phyloP scores from a whole-genome alignment of 495 filamentous ascomycete species.

The Rhizodiscina lignyota region DNA sequence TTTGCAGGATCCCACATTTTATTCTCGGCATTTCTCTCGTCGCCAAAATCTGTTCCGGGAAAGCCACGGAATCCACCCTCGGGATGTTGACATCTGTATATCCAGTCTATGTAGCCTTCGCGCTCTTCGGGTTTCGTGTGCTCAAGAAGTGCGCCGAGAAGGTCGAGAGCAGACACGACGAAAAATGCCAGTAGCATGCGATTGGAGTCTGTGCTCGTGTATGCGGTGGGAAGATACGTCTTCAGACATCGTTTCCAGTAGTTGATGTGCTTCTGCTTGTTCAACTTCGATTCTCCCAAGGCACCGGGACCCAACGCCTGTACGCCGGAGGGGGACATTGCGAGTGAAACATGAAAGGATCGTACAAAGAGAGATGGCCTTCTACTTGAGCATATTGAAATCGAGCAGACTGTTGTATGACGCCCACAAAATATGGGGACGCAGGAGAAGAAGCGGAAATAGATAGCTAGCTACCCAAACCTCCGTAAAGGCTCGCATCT shows the following conservation, averaged over 20 bases:
- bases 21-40: conserved; percentile 26
- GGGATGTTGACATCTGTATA: conserved; percentile 59
- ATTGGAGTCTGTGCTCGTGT: conserved; percentile 74
- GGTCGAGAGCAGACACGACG: conserved; percentile 65
- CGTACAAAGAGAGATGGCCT: too few relatives aligned
- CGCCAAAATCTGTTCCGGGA: conserved; percentile 44
- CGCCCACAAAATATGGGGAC: too few relatives aligned
- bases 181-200: conserved; percentile 84
- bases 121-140: conserved; percentile 42
- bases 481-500: too few relatives aligned
- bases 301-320: conserved; percentile 1
- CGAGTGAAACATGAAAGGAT: too few relatives aligned
- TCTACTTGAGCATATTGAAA: too few relatives aligned
- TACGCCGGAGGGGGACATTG: too few relatives aligned
- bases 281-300: conserved; percentile 11
- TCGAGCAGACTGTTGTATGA: too few relatives aligned
- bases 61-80: conserved; percentile 68
- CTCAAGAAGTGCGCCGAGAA: conserved; percentile 45
- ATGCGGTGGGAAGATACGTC: conserved; percentile 60
- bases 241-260: conserved; percentile 88
- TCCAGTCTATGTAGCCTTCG: conserved; percentile 45
- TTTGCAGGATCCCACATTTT: conserved; percentile 62
- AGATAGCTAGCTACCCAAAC: too few relatives aligned
- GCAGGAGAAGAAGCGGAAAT: too few relatives aligned
- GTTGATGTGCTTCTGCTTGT: conserved; percentile 60